Conservation (phyloP, 1,139 yeast genomes). For the Pichia sp. region DNA sequence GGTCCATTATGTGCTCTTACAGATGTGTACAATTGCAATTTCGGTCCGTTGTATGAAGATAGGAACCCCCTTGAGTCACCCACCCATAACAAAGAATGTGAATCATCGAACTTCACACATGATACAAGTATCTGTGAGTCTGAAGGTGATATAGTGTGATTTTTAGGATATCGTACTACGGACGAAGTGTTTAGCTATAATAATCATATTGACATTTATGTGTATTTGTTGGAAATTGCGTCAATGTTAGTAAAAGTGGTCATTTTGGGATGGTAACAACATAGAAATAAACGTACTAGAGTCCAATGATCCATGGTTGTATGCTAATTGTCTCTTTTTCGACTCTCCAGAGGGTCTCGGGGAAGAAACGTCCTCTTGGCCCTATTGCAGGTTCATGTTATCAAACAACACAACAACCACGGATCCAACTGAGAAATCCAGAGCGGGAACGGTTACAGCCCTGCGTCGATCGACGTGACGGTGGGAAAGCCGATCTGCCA, state of each 20-base stretch:
- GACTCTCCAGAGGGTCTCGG: too few relatives aligned
- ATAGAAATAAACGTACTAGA: conserved; percentile 35
- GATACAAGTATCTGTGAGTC: conserved; percentile 26
- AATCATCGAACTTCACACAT: conserved; percentile 62
- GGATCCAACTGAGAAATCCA: neutral
- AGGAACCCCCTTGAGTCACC: conserved; percentile 57
- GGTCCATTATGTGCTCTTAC: conserved; percentile 48
- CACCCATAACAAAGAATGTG: conserved; percentile 78
- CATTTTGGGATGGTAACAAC: neutral
- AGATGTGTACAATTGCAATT: conserved; percentile 47
- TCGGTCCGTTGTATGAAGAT: conserved; percentile 31
- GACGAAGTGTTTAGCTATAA: conserved; percentile 10
- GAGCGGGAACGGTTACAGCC: neutral
- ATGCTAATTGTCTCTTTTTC: neutral
- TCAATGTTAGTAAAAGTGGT: neutral
- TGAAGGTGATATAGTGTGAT: conserved; percentile 13
- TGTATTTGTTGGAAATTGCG: neutral
- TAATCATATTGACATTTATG: neutral
- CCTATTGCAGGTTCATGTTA: too few relatives aligned
- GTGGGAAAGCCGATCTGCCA: neutral
- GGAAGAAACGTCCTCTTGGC: too few relatives aligned
- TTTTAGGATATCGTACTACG: conserved; percentile 23
- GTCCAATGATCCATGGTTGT: conserved; percentile 45
- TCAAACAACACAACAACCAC: conserved; percentile 1
- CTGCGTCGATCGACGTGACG: conserved; percentile 1